Percentiles rank a stretch among this genome's conserved stretches.
Conservation (phyloP, 768 basidiomycete genomes). For the Auricularia sp. region DNA sequence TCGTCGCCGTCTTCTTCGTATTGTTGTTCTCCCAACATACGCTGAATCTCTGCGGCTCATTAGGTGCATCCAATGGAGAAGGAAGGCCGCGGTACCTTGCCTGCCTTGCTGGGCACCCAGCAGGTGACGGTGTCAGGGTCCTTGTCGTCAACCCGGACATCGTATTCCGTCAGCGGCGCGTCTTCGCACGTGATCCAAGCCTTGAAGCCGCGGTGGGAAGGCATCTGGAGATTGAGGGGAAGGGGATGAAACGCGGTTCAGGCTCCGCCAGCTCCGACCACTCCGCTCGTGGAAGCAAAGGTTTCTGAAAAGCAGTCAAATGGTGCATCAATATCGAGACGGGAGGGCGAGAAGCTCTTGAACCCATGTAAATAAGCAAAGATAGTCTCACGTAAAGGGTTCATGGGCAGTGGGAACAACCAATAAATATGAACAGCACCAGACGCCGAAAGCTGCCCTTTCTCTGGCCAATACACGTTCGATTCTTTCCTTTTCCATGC, state of each 20-base stretch:
- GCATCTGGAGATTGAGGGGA: background rate
- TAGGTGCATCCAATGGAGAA: background rate
- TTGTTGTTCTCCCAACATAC: constrained; percentile 5
- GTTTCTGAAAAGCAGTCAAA: no score
- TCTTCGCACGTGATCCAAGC: constrained; percentile 6
- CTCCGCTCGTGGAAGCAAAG: no score
- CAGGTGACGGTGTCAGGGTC: constrained; percentile 1
- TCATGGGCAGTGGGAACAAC: no score
- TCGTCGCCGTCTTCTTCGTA: constrained; percentile 1
- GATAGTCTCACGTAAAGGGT: no score
- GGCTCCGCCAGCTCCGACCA: background rate
- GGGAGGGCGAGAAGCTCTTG: no score
- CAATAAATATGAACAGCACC: no score
- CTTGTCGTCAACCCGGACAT: background rate
- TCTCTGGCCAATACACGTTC: no score
- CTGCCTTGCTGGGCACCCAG: constrained; percentile 2
- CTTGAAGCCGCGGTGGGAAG: constrained; percentile 5
- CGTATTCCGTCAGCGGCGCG: background rate
- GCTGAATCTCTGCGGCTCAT: background rate
- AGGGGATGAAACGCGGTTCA: background rate
- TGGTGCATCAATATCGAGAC: no score
- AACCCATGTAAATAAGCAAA: no score
- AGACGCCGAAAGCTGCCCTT: no score
- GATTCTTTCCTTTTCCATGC: no score
- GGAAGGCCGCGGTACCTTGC: background rate